Evolutionary conservation across 2,329 filamentous ascomycete species (phyloP), one percentile per base, ranked within the genome.

Genomic region (Aspergillus sp.): DNA sequence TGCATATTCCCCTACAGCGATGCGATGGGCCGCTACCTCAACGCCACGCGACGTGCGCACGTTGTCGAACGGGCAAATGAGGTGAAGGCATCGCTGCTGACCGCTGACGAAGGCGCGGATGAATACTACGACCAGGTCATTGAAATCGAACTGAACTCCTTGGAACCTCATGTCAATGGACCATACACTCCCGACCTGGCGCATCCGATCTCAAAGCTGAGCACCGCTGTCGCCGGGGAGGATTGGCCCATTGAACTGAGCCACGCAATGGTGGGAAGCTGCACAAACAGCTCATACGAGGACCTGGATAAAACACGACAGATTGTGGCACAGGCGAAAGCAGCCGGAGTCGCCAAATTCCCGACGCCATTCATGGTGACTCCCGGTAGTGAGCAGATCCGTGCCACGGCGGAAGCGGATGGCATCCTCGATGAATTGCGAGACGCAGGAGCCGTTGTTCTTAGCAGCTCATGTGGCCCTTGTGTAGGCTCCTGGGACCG

Each of bases 91-190:
- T 38, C 61, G 22, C 78, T 96, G 91, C 75, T 87, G 92, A 61
- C 89, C 90, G 89, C 91, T 73, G 93, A 97, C 69, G 84, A 95
- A 80, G 92, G 92, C 66, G 91, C 91, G 68, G 89, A 97, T 80
- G 17, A 52, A 4, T 66, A 67, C 59, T 98, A 97, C 79, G 93
- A 97, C 78, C 85, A 97, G 80, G 80, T 97, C 67, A 92, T 97
- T 74, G 93, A 97, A 82, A 91, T 98, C 80, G 92, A 97, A 83
- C 87, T 98, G 55, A 89, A 86, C 60, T 89, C 92, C 79, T 89
- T 98, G 47, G 93, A 98, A 83, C 94, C 93, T 67, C 92, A 97
- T 77, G 93, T 98, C 83, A 98, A 98, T 83, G 93, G 93, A 66
- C 93, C 93, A 65, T 97, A 97, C 86, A 98, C 93, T 17, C 93